A percentile compares a stretch with the other conserved stretches of the same genome.
Conservation (phyloP, 345 rosid species). For the Leavenworthia alabamica region DNA sequence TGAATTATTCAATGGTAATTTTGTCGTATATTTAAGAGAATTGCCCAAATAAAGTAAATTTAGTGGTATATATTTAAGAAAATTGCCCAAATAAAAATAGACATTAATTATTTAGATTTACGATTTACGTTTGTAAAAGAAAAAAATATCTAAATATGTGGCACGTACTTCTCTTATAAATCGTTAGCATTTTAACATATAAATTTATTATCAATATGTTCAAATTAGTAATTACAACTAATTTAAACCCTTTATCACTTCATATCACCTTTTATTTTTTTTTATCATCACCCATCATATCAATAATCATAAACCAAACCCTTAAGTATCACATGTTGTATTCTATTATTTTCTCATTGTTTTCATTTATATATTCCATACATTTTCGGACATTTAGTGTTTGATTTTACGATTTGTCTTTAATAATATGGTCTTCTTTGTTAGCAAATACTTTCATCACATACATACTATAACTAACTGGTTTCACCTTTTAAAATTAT, state of each 20-base stretch:
- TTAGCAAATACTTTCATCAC: slow-evolving; percentile 9
- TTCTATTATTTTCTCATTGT: slow-evolving; percentile 20
- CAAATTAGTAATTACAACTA: background rate
- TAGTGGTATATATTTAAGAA: too few relatives aligned
- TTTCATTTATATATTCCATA: slow-evolving; percentile 19
- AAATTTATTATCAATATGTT: background rate
- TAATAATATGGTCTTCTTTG: slow-evolving; percentile 3
- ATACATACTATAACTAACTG: slow-evolving; percentile 5
- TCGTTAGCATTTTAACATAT: background rate
- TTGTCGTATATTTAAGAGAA: too few relatives aligned
- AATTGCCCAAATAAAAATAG: too few relatives aligned
- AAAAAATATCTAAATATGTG: too few relatives aligned
- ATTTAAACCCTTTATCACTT: background rate
- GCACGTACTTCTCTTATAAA: background rate
- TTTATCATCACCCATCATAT: slow-evolving; percentile 4
- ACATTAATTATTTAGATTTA: too few relatives aligned
- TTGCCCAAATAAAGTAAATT: too few relatives aligned
- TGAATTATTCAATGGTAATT: too few relatives aligned
- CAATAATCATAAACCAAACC: slow-evolving; percentile 7
- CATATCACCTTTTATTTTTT: background rate
- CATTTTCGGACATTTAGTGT: slow-evolving; percentile 14
- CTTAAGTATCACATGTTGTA: slow-evolving; percentile 20
- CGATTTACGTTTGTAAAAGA: too few relatives aligned
- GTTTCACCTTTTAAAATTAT: slow-evolving; percentile 3
- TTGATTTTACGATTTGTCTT: slow-evolving; percentile 21